phyloP scores from a whole-genome alignment of 2,329 filamentous ascomycete species.

The Fusarium longipes region DNA sequence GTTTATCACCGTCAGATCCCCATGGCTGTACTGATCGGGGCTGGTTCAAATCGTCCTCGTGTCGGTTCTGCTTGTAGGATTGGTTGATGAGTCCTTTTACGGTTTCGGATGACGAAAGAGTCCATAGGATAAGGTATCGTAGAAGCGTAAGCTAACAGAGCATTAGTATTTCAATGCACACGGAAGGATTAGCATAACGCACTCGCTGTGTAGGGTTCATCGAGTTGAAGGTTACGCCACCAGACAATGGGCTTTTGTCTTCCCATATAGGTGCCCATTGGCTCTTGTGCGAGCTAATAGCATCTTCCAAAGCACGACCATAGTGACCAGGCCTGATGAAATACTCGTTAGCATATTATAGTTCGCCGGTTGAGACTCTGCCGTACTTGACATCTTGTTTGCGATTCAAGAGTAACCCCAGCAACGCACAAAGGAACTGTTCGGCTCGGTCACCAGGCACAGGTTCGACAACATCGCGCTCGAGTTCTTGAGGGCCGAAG shows the following conservation, averaged over 20 bases:
- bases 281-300: slow-evolving; percentile 81
- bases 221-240: slow-evolving; percentile 81
- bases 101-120: slow-evolving; percentile 86
- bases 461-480: slow-evolving; percentile 82
- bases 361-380: neutral
- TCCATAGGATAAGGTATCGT: slow-evolving; percentile 86
- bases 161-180: slow-evolving; percentile 13
- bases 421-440: slow-evolving; percentile 86
- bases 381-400: slow-evolving; percentile 99
- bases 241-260: slow-evolving; percentile 83
- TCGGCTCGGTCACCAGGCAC: slow-evolving; percentile 87
- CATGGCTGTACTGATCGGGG: slow-evolving; percentile 90
- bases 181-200: slow-evolving; percentile 48
- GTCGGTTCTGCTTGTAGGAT: slow-evolving; percentile 87
- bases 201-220: slow-evolving; percentile 88
- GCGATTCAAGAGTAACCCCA: slow-evolving; percentile 90
- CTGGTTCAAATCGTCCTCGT: slow-evolving; percentile 83
- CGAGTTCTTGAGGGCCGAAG: slow-evolving; percentile 94
- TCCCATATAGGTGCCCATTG: slow-evolving; percentile 93
- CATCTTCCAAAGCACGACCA: slow-evolving; percentile 92
- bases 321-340: slow-evolving; percentile 84
- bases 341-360: slow-evolving; percentile 31
- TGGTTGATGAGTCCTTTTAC: slow-evolving; percentile 85
- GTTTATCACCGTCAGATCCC: slow-evolving; percentile 89
- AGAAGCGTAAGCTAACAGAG: slow-evolving; percentile 78